Evolutionary conservation across 1,284 basidiomycete species (phyloP), one percentile per base, ranked within the genome.

Genomic region (Athelia sp.): DNA sequence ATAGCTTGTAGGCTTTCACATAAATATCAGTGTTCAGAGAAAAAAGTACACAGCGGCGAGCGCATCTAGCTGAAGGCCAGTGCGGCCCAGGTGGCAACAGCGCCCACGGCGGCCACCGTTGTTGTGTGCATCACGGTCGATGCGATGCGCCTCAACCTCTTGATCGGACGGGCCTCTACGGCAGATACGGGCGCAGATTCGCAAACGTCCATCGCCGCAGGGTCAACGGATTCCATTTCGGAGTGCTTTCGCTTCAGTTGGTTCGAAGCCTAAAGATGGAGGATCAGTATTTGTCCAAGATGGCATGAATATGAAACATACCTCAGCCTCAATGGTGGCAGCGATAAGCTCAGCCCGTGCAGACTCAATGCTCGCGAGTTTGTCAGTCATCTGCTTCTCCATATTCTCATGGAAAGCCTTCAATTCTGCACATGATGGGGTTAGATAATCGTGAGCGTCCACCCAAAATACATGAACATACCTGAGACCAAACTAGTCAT

Each of bases 31-130:
- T 6, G 6, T 29, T 29, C 26, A 4, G 13, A 13, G 26, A 29
- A 29, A 4, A 29, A 29, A 6, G 26, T 29, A 13, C 6, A 29
- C n/a, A n/a, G n/a, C n/a, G n/a, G 13, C 26, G 26, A 29, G 13
- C 26, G 26, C 26, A 15, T 44, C 23, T 24, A 44, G 22, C 21
- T 23, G 43, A 44, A 44, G 18, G 43, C 43, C 15, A 44, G 43
- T 8, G 43, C 43, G 43, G 43, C 17, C 43, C 43, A 44, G 43
- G 43, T 44, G n/a, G 43, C 43, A 11, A 29, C 43, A 22, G 43
- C 43, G 9, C 43, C 43, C 17, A 44, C 21, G n/a, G 43, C 13
- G 11, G 23, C 43, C 8, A n/a, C 43, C 4, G 43, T 24, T n/a
- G 24, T 11, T n/a, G 43, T 44, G 43, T 29, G 43, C 43, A 44